A percentile compares a stretch with the other conserved stretches of the same genome.
Evolutionary conservation across 1,284 basidiomycete genomes (phyloP).

Genomic region (Vanrija sp.): DNA sequence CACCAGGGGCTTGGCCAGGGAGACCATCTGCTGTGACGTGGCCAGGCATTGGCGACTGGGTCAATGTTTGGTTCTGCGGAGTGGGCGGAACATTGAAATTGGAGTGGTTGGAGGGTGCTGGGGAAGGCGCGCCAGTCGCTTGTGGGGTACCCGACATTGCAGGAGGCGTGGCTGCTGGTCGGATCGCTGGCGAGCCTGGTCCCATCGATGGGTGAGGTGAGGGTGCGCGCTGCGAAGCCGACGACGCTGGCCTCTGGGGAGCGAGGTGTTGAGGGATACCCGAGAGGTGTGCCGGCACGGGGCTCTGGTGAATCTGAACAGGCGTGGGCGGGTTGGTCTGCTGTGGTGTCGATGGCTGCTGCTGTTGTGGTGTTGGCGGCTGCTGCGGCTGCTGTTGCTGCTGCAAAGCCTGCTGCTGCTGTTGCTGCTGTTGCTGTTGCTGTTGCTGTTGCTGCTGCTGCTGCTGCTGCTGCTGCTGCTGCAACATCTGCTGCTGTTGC

Average conservation of each 20-base stretch:
- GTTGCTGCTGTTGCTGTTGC: slow-evolving; percentile 26
- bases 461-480: slow-evolving; percentile 17
- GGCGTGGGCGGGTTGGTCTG: neutral
- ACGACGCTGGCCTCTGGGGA: slow-evolving; percentile 36
- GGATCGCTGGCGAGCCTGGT: slow-evolving; percentile 17
- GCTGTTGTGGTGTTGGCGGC: slow-evolving; percentile 18
- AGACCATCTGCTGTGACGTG: neutral
- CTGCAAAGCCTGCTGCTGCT: slow-evolving; percentile 14
- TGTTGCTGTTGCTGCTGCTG: slow-evolving; percentile 20
- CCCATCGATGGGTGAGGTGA: slow-evolving; percentile 26
- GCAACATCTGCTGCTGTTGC: slow-evolving; percentile 15
- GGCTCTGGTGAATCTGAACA: slow-evolving; percentile 20
- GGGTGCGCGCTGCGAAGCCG: slow-evolving; percentile 33
- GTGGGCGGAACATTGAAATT: slow-evolving; percentile 10
- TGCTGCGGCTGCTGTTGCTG: slow-evolving; percentile 24
- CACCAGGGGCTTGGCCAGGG: neutral
- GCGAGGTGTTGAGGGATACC: slow-evolving; percentile 43
- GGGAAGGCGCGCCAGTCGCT: slow-evolving; percentile 21
- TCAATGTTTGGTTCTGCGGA: neutral
- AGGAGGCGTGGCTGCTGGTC: slow-evolving; percentile 6
- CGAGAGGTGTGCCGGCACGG: slow-evolving; percentile 22
- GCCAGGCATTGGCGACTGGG: slow-evolving; percentile 15
- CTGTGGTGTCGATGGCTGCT: slow-evolving; percentile 15
- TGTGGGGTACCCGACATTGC: slow-evolving; percentile 16
- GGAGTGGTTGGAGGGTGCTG: slow-evolving; percentile 31